These are phyloP conservation scores for Aspergillus terreus DNA, from an alignment of 2,329 filamentous ascomycete genomes.

Conservation along the genomic window DNA sequence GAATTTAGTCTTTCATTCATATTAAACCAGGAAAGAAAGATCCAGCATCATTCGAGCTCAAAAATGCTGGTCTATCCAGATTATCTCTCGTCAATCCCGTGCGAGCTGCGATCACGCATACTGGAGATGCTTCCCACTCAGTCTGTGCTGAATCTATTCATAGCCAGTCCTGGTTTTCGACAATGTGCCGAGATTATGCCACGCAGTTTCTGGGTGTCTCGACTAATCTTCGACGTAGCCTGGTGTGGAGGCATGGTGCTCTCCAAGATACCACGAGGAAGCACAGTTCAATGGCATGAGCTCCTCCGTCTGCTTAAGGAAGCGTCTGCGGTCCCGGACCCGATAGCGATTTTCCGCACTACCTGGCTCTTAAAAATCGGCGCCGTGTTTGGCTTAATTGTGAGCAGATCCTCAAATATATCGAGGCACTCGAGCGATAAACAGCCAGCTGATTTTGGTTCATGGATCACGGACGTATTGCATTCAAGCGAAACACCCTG, in stretches of 20 bases:
- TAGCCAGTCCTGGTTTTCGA: constrained; percentile 7
- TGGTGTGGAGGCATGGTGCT: constrained; percentile 9
- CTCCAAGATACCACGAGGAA: constrained; percentile 1
- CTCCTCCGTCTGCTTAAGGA: constrained; percentile 2
- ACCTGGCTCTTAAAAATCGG: constrained; percentile 4
- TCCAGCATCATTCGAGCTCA: not conserved
- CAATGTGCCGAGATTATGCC: constrained; percentile 2
- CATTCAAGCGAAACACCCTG: too few relatives aligned
- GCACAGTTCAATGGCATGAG: constrained; percentile 1
- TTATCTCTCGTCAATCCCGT: constrained; percentile 3
- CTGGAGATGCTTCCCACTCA: constrained; percentile 3
- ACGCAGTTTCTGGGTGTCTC: constrained; percentile 7
- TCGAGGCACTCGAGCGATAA: not conserved
- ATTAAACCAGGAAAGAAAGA: not conserved
- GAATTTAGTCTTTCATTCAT: constrained; percentile 2
- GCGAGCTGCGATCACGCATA: constrained; percentile 4
- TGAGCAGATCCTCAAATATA: constrained; percentile 5
- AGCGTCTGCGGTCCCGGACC: not conserved
- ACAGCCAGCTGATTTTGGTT: not conserved
- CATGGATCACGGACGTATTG: not conserved
- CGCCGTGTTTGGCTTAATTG: constrained; percentile 8
- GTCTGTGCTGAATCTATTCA: constrained; percentile 6
- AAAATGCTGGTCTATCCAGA: not conserved
- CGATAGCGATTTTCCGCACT: constrained; percentile 1
- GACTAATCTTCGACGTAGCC: constrained; percentile 7